A percentile compares a stretch with the other conserved stretches of the same genome.
Conservation (phyloP, 306 rosid genomes). For the Vigna reflexopilosa region DNA sequence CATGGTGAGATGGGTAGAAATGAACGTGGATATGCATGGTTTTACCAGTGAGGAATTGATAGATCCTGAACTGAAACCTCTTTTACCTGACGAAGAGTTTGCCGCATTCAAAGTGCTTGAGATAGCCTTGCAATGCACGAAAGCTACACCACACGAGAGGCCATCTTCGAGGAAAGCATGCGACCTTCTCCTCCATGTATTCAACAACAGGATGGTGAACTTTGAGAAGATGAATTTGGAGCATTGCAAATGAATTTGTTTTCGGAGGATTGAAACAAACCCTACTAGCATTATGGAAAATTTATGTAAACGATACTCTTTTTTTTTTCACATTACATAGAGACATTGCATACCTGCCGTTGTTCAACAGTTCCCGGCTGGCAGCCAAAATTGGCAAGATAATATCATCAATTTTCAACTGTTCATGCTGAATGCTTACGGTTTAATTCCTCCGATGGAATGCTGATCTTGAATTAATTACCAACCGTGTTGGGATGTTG, state of each 20-base stretch:
- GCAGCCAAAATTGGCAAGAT: neutral
- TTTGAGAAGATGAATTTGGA: constrained; percentile 57
- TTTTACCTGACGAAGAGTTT: constrained; percentile 61
- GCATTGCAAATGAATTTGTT: constrained; percentile 29
- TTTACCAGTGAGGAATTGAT: constrained; percentile 61
- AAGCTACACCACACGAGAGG: constrained; percentile 76
- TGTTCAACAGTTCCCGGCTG: neutral
- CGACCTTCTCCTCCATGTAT: constrained; percentile 73
- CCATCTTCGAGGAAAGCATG: constrained; percentile 80
- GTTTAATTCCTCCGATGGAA: neutral
- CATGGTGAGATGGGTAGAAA: constrained; percentile 98
- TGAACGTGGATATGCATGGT: constrained; percentile 57
- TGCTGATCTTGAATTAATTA: neutral
- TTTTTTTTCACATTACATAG: constrained; percentile 11
- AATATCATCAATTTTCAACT: neutral
- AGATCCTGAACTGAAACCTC: constrained; percentile 70
- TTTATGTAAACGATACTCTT: neutral
- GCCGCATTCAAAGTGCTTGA: constrained; percentile 86
- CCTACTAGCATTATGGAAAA: neutral
- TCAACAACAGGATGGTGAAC: constrained; percentile 54
- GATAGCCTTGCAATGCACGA: constrained; percentile 87
- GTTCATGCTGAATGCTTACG: constrained; percentile 1
- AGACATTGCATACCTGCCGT: constrained; percentile 4
- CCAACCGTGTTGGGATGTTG: neutral
- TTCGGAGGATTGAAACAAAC: constrained; percentile 31